These are phyloP conservation scores for Vitis hybrid DNA, from an alignment of 177 flowering plant species.

Conservation along the genomic window DNA sequence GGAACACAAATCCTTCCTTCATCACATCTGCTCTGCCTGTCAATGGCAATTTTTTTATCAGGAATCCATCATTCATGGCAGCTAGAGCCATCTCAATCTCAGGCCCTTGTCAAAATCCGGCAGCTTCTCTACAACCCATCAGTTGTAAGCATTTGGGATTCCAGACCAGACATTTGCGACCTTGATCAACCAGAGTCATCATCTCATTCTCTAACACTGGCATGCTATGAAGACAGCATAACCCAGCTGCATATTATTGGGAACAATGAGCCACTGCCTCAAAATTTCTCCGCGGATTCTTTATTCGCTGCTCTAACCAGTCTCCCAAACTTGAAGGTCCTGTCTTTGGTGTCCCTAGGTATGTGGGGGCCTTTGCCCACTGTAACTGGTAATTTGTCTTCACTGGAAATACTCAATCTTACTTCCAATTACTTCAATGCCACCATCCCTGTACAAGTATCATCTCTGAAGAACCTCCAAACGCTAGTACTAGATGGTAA, in stretches of 20 bases:
- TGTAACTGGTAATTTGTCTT: slow-evolving; percentile 15
- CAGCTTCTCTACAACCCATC: slow-evolving; percentile 38
- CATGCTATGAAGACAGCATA: slow-evolving; percentile 31
- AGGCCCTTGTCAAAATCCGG: slow-evolving; percentile 31
- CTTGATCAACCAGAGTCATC: slow-evolving; percentile 17
- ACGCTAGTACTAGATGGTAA: slow-evolving; percentile 35
- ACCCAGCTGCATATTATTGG: slow-evolving; percentile 43
- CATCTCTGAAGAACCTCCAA: slow-evolving; percentile 28
- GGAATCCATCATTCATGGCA: slow-evolving; percentile 18
- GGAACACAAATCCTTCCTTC: slow-evolving; percentile 4
- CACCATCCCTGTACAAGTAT: slow-evolving; percentile 25
- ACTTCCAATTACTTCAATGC: slow-evolving; percentile 35
- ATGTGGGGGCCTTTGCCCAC: slow-evolving; percentile 42
- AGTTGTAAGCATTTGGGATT: slow-evolving; percentile 20
- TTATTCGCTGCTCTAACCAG: slow-evolving; percentile 22
- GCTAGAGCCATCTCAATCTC: slow-evolving; percentile 27
- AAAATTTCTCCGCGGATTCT: slow-evolving; percentile 19
- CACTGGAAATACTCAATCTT: slow-evolving; percentile 39
- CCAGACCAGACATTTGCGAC: slow-evolving; percentile 36
- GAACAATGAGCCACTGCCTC: slow-evolving; percentile 11
- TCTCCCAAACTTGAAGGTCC: slow-evolving; percentile 34
- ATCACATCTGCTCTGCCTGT: slow-evolving; percentile 11
- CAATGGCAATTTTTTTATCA: background rate
- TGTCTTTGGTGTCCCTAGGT: slow-evolving; percentile 40
- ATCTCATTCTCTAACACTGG: slow-evolving; percentile 22